These are phyloP conservation scores for Furcasterigmium sp. DNA, from an alignment of 2,329 filamentous ascomycete species.

Conservation along the genomic window DNA sequence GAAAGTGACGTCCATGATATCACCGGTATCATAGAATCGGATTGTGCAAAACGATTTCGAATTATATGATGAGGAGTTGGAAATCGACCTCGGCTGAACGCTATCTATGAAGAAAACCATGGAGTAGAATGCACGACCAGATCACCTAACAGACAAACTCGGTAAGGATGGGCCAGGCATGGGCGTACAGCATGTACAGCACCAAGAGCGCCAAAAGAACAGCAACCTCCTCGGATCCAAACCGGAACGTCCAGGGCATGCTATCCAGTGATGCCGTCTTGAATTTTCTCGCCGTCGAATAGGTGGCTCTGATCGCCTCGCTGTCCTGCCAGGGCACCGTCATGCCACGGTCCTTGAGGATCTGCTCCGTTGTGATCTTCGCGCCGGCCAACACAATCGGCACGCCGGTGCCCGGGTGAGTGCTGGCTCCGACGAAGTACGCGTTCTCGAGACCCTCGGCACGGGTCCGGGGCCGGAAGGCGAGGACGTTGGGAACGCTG, in stretches of 20 bases:
- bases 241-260: slow-evolving; percentile 9
- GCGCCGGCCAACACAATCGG: slow-evolving; percentile 68
- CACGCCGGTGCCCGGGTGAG: slow-evolving; percentile 71
- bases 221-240: slow-evolving; percentile 12
- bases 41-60: too few species aligned
- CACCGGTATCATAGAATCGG: too few species aligned
- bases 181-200: neutral
- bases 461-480: slow-evolving; percentile 57
- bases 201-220: slow-evolving; percentile 1
- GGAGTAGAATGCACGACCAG: too few species aligned
- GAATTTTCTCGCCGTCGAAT: neutral
- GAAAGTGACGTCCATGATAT: too few species aligned
- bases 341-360: slow-evolving; percentile 27
- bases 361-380: slow-evolving; percentile 48
- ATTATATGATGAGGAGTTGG: too few species aligned
- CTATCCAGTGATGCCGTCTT: slow-evolving; percentile 7
- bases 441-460: slow-evolving; percentile 43
- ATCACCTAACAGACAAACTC: neutral
- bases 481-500: slow-evolving; percentile 68
- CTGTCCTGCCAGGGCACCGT: slow-evolving; percentile 20
- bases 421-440: slow-evolving; percentile 72
- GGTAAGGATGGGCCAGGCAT: neutral
- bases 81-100: too few species aligned
- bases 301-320: neutral
- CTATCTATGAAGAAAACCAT: too few species aligned